Percentiles rank a stretch among this genome's conserved stretches.
Evolutionary conservation across 305 asterid genomes (phyloP).

Genomic region (Fraxinus xanthoxyloides): DNA sequence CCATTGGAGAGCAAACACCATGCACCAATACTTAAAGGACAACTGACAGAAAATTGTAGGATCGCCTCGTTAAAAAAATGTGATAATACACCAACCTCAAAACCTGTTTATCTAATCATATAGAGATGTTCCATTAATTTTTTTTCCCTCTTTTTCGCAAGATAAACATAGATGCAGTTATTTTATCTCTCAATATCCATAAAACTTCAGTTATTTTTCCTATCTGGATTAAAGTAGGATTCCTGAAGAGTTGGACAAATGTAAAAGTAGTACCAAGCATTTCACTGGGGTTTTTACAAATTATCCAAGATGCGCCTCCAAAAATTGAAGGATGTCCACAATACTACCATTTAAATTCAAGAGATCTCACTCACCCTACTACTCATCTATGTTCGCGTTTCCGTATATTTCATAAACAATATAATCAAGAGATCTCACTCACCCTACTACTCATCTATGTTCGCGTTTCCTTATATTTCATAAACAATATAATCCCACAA

Average conservation of each 20-base stretch:
- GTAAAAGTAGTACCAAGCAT: background rate
- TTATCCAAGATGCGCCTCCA: background rate
- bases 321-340: background rate
- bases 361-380: background rate
- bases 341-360: background rate
- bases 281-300: background rate
- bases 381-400: background rate
- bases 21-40: conserved; percentile 3
- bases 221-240: background rate
- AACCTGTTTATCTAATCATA: background rate
- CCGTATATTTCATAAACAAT: background rate
- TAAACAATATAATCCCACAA: background rate
- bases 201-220: background rate
- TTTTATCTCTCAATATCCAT: background rate
- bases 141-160: background rate
- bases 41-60: background rate
- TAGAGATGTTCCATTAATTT: background rate
- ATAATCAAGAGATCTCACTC: background rate
- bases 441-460: background rate
- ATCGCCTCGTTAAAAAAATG: background rate
- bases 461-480: background rate
- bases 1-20: too few relatives aligned
- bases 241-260: background rate
- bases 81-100: background rate
- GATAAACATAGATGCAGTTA: background rate